phyloP scores from a whole-genome alignment of 2,329 filamentous ascomycete species.

The Aspergillus quadrilineatus region DNA sequence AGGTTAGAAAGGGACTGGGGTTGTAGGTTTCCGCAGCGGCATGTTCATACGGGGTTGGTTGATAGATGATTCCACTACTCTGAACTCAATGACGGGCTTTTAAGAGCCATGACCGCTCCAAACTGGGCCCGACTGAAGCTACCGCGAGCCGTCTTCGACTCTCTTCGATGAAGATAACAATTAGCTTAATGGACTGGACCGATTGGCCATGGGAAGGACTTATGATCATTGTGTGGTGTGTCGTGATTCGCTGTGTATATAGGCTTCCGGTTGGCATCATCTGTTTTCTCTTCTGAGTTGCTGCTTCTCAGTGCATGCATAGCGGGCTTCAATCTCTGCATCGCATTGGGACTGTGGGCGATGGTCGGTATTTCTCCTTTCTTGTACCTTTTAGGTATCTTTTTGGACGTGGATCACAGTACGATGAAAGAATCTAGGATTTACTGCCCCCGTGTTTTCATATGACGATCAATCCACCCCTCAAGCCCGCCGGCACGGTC shows the following conservation, averaged over 20 bases:
- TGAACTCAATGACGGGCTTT: neutral
- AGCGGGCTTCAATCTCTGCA: constrained; percentile 1
- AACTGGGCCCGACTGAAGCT: too few species aligned
- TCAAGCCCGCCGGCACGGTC: constrained; percentile 44
- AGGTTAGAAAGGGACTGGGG: constrained; percentile 76
- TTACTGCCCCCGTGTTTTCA: constrained; percentile 22
- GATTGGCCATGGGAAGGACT: neutral
- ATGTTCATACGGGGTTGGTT: neutral
- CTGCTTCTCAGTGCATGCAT: constrained; percentile 9
- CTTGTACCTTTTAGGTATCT: constrained; percentile 1
- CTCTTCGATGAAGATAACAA: too few species aligned
- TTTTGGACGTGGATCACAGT: constrained; percentile 2
- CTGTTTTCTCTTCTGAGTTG: neutral
- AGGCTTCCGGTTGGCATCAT: neutral
- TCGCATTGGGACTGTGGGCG: constrained; percentile 18
- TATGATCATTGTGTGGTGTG: neutral
- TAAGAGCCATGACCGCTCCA: too few species aligned
- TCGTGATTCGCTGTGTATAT: neutral
- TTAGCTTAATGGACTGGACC: neutral
- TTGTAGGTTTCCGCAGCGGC: constrained; percentile 49
- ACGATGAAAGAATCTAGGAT: neutral
- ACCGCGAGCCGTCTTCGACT: too few species aligned
- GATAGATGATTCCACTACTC: neutral
- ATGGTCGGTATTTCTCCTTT: constrained; percentile 18
- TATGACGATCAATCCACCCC: constrained; percentile 43